Conservation (phyloP, 768 basidiomycete species). For the Suillus tomentosus region DNA sequence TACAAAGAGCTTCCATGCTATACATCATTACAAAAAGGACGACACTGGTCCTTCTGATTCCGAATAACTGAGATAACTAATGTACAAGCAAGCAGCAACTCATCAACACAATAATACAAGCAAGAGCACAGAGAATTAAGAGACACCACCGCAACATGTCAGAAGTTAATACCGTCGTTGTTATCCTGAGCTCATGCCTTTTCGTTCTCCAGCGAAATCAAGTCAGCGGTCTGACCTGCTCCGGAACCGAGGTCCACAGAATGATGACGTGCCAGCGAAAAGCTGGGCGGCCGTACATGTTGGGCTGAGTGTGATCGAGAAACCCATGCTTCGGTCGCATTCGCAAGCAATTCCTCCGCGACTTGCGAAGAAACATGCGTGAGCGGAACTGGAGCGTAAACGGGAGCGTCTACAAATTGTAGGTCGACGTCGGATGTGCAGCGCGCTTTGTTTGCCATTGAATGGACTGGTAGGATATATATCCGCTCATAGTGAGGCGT, state of each 20-base stretch:
- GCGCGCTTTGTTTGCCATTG: conserved; percentile 16
- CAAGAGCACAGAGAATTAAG: background rate
- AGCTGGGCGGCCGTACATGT: background rate
- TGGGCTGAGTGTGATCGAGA: background rate
- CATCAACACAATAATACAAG: background rate
- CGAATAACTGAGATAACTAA: background rate
- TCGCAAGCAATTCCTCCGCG: conserved; percentile 50
- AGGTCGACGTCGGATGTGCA: conserved; percentile 11
- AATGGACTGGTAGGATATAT: conserved; percentile 52
- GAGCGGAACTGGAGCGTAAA: conserved; percentile 75
- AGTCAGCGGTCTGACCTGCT: background rate
- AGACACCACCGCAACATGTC: background rate
- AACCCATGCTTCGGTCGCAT: conserved; percentile 73
- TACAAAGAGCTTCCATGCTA: background rate
- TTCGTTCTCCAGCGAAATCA: background rate
- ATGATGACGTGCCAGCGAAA: background rate
- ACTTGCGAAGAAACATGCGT: conserved; percentile 54
- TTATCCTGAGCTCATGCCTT: background rate
- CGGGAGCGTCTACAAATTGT: conserved; percentile 14
- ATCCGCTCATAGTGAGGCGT: conserved; percentile 50
- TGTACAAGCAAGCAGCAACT: background rate
- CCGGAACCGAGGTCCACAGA: background rate
- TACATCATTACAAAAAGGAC: background rate
- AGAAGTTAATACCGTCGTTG: background rate
- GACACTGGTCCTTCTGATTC: background rate